A percentile compares a stretch with the other conserved stretches of the same genome.
Evolutionary conservation across 139 green algal genomes (phyloP).

Genomic region (Zygnema cylindricum): DNA sequence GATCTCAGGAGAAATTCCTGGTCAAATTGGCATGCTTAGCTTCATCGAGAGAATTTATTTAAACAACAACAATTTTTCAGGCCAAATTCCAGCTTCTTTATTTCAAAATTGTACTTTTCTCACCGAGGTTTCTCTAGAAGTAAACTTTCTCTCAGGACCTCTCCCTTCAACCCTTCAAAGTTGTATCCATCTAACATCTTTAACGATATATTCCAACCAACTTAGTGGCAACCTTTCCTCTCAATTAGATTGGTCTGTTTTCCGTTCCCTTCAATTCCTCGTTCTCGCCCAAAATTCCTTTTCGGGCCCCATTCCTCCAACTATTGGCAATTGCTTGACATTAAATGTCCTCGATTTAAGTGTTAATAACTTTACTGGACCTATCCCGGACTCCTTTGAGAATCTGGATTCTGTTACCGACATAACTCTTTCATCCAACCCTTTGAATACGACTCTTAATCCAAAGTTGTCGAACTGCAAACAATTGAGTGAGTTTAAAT

Average conservation of each 20-base stretch:
- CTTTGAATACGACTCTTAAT: too few relatives aligned
- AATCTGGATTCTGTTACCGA: background rate
- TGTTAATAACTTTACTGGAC: slow-evolving; percentile 2
- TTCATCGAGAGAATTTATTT: background rate
- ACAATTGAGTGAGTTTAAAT: background rate
- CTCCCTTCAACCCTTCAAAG: too few relatives aligned
- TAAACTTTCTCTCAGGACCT: too few relatives aligned
- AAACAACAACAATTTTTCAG: background rate
- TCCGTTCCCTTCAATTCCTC: too few relatives aligned
- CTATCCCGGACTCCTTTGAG: background rate
- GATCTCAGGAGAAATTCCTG: background rate
- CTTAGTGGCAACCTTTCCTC: too few relatives aligned
- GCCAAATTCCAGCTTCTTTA: background rate
- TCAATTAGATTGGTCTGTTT: too few relatives aligned
- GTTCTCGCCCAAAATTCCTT: slow-evolving; percentile 24
- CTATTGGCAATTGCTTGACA: background rate
- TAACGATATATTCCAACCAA: too few relatives aligned
- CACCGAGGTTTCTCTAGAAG: too few relatives aligned
- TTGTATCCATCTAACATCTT: too few relatives aligned
- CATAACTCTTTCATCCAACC: slow-evolving; percentile 10
- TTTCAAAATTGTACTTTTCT: too few relatives aligned
- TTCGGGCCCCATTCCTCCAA: slow-evolving; percentile 13
- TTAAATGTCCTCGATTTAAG: background rate
- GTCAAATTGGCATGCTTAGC: background rate
- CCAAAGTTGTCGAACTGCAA: background rate